These are phyloP conservation scores for Verticillium isaacii DNA, from an alignment of 2,329 filamentous ascomycete genomes.

Conservation along the genomic window DNA sequence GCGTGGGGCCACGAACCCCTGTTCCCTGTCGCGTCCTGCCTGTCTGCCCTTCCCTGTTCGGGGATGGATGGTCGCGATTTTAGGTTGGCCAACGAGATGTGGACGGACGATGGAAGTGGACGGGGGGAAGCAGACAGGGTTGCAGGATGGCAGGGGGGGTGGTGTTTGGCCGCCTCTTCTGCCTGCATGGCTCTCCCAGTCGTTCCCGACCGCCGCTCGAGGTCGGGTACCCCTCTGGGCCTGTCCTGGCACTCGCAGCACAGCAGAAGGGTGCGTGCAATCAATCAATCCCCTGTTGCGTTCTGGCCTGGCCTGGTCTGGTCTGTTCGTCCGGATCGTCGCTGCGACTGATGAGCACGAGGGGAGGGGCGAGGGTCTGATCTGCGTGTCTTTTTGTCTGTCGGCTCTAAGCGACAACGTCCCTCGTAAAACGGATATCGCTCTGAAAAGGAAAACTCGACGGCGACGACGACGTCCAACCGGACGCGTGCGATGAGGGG, in stretches of 20 bases:
- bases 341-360: not conserved
- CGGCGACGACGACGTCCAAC: not conserved
- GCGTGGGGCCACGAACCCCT: not conserved
- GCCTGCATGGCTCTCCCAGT: not conserved
- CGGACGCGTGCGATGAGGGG: not conserved
- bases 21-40: not conserved
- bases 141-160: not conserved
- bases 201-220: not conserved
- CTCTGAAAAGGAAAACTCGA: not conserved
- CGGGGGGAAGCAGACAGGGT: not conserved
- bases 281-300: not conserved
- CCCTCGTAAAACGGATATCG: not conserved
- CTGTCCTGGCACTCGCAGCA: not conserved
- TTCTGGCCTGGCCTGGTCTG: not conserved
- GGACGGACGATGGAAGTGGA: not conserved
- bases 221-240: not conserved
- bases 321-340: not conserved
- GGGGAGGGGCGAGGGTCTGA: not conserved
- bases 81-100: slow-evolving; percentile 4
- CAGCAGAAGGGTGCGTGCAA: not conserved
- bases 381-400: too few species aligned
- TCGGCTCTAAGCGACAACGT: not conserved
- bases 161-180: not conserved
- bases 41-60: not conserved
- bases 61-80: not conserved